These are phyloP conservation scores for Mycogone perniciosa DNA, from an alignment of 2,329 filamentous ascomycete species.

Conservation along the genomic window DNA sequence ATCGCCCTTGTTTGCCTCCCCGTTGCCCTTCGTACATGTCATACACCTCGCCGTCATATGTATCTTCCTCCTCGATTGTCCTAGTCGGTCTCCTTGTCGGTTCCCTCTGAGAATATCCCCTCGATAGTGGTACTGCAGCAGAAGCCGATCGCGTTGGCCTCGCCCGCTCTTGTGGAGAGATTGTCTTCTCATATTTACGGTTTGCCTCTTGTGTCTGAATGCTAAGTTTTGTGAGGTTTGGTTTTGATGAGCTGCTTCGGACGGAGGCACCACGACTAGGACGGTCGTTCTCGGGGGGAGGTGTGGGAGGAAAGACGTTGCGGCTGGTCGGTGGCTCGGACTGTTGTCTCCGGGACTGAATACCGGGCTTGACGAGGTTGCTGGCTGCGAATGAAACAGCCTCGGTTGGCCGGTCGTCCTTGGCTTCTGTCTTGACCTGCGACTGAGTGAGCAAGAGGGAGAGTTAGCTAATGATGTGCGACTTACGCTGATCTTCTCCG, in stretches of 20 bases:
- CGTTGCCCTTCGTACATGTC: conserved; percentile 45
- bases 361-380: conserved; percentile 82
- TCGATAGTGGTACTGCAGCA: conserved; percentile 33
- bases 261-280: conserved; percentile 54
- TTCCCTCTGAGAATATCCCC: conserved; percentile 38
- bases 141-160: conserved; percentile 39
- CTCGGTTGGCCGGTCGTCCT: conserved; percentile 76
- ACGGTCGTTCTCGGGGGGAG: conserved; percentile 83
- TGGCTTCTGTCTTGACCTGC: conserved; percentile 47
- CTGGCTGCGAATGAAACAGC: conserved; percentile 88
- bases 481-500: conserved; percentile 68
- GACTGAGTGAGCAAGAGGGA: conserved; percentile 12
- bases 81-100: conserved; percentile 23
- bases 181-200: conserved; percentile 45
- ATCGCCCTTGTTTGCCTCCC: conserved; percentile 31
- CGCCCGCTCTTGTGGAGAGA: conserved; percentile 14
- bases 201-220: conserved; percentile 50
- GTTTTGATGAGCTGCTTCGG: conserved; percentile 50
- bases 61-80: conserved; percentile 46
- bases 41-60: conserved; percentile 67
- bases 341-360: conserved; percentile 75
- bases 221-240: conserved; percentile 56
- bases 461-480: background rate
- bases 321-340: conserved; percentile 75
- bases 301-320: conserved; percentile 94